Percentiles rank a stretch among this genome's conserved stretches.
phyloP scores from a whole-genome alignment of 2,329 filamentous ascomycete genomes.

The Colletotrichum sp. region DNA sequence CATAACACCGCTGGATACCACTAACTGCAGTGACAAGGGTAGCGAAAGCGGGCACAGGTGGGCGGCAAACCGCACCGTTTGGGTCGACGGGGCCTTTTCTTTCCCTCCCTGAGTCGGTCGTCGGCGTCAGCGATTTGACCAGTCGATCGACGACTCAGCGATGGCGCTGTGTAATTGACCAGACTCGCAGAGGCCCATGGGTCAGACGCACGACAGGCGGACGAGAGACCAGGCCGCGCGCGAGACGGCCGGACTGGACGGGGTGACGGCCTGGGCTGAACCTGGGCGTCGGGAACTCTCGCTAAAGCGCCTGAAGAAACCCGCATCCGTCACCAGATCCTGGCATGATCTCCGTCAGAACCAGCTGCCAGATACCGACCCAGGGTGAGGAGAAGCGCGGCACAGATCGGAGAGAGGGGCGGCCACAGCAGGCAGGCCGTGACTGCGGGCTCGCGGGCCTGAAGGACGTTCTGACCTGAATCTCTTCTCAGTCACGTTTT shows the following conservation, averaged over 20 bases:
- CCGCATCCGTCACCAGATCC: constrained; percentile 19
- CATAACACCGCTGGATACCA: neutral
- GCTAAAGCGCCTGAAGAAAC: constrained; percentile 13
- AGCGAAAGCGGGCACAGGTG: neutral
- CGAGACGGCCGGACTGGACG: neutral
- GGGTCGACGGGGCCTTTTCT: neutral
- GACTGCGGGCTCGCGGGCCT: neutral
- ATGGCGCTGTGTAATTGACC: neutral
- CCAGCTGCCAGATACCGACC: constrained; percentile 15
- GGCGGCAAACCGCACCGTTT: neutral
- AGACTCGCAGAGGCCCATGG: neutral
- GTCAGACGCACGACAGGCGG: neutral
- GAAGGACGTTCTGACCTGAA: neutral
- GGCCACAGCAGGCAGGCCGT: neutral
- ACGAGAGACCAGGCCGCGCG: neutral
- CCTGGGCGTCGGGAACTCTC: constrained; percentile 19
- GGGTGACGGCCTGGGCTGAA: constrained; percentile 4
- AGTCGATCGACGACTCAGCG: constrained; percentile 1
- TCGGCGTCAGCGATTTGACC: constrained; percentile 13
- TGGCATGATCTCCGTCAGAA: constrained; percentile 17
- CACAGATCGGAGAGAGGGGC: constrained; percentile 15
- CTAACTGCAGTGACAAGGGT: neutral
- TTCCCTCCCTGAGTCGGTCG: neutral
- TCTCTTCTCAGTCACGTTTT: neutral
- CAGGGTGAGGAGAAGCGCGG: constrained; percentile 9